These are phyloP conservation scores for Spathaspora gorwiae DNA, from an alignment of 805 yeast species.

Conservation along the genomic window DNA sequence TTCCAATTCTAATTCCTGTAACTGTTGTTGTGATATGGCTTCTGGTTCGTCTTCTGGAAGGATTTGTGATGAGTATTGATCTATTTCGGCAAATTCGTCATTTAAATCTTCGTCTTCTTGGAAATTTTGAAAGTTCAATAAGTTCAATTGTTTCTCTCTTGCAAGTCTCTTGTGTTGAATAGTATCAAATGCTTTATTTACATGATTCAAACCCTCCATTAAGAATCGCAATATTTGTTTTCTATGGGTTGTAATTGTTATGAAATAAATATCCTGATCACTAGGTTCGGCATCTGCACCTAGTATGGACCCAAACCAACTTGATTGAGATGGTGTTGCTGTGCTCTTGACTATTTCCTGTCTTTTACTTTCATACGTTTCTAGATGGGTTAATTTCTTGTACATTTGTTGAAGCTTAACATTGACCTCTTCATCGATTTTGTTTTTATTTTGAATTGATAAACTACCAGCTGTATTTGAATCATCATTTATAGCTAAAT, in stretches of 20 bases:
- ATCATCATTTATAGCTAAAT: slow-evolving; percentile 20
- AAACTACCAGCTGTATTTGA: slow-evolving; percentile 16
- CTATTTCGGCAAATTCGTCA: neutral
- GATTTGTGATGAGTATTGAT: neutral
- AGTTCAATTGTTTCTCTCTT: slow-evolving; percentile 33
- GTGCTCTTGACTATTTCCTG: slow-evolving; percentile 11
- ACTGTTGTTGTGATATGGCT: slow-evolving; percentile 45
- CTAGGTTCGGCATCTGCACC: slow-evolving; percentile 30
- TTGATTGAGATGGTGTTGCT: slow-evolving; percentile 5
- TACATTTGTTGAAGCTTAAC: slow-evolving; percentile 48
- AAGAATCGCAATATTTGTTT: slow-evolving; percentile 47
- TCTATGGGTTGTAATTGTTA: slow-evolving; percentile 41
- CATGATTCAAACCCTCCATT: slow-evolving; percentile 37
- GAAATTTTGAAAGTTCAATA: slow-evolving; percentile 37
- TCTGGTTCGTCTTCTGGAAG: slow-evolving; percentile 6
- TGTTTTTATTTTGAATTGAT: slow-evolving; percentile 47
- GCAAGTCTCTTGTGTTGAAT: slow-evolving; percentile 48
- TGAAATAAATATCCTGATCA: slow-evolving; percentile 27
- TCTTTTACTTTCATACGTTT: slow-evolving; percentile 49
- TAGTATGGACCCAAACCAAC: slow-evolving; percentile 9
- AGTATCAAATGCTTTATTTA: slow-evolving; percentile 42
- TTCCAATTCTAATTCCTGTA: slow-evolving; percentile 55
- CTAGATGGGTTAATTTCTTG: slow-evolving; percentile 46
- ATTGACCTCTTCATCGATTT: slow-evolving; percentile 52
- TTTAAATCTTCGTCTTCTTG: slow-evolving; percentile 27